These are phyloP conservation scores for Yamadazyma dushanensis DNA, from an alignment of 1,139 yeast genomes.

Conservation along the genomic window DNA sequence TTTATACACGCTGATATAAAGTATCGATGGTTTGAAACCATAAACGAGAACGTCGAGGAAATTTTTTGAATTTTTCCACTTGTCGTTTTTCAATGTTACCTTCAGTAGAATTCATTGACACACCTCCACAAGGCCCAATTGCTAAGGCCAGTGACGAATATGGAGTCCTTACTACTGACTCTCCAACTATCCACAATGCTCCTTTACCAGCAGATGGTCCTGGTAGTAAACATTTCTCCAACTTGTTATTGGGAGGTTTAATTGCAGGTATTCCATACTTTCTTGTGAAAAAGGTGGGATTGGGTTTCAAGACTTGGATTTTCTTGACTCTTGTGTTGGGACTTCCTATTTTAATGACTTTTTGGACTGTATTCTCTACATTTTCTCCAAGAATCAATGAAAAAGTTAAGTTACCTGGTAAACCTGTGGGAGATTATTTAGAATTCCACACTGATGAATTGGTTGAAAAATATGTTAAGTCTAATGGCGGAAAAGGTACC, in stretches of 20 bases:
- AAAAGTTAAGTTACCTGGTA: slow-evolving; percentile 73
- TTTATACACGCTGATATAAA: too few relatives aligned
- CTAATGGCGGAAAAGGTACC: slow-evolving; percentile 56
- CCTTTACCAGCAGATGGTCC: slow-evolving; percentile 94
- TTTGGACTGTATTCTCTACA: slow-evolving; percentile 78
- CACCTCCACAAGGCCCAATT: slow-evolving; percentile 54
- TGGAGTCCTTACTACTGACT: slow-evolving; percentile 63
- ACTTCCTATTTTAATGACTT: slow-evolving; percentile 74
- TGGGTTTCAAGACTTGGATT: slow-evolving; percentile 71
- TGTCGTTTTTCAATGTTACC: too few relatives aligned
- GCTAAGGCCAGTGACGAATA: slow-evolving; percentile 50
- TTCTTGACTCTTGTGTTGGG: slow-evolving; percentile 52
- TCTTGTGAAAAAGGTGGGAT: slow-evolving; percentile 65
- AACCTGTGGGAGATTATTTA: slow-evolving; percentile 76
- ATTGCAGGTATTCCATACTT: slow-evolving; percentile 64
- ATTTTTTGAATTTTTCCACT: not conserved
- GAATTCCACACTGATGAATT: slow-evolving; percentile 79
- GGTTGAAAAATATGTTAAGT: slow-evolving; percentile 61
- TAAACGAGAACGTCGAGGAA: too few relatives aligned
- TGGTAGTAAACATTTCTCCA: slow-evolving; percentile 75
- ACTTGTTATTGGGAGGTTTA: slow-evolving; percentile 52
- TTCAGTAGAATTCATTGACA: slow-evolving; percentile 52
- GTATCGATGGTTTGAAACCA: too few relatives aligned
- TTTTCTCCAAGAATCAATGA: slow-evolving; percentile 82
- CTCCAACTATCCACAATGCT: slow-evolving; percentile 81